These are phyloP conservation scores for Candida morakotiae DNA, from an alignment of 805 yeast species.

Conservation along the genomic window DNA sequence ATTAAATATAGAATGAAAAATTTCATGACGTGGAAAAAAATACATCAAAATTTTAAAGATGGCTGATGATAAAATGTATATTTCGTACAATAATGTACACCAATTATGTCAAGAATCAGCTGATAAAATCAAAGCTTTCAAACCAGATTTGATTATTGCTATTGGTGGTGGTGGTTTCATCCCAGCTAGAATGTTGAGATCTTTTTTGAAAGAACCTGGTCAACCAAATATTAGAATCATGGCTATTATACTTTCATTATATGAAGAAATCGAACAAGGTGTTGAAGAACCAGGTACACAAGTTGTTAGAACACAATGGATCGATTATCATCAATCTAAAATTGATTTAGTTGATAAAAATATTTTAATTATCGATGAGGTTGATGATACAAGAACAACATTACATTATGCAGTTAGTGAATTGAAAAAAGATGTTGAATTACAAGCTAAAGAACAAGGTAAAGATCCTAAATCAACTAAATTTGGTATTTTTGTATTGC, in stretches of 20 bases:
- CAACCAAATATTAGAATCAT: constrained; percentile 87
- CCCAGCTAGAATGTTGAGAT: constrained; percentile 93
- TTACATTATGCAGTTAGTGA: constrained; percentile 76
- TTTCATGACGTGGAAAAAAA: background rate
- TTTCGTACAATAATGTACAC: constrained; percentile 78
- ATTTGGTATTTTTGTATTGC: constrained; percentile 74
- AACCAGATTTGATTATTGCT: constrained; percentile 89
- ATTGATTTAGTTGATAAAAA: constrained; percentile 63
- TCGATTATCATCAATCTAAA: constrained; percentile 66
- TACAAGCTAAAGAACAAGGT: constrained; percentile 52
- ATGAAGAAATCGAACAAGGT: constrained; percentile 70
- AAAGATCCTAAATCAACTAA: constrained; percentile 50
- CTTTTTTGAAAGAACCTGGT: constrained; percentile 86
- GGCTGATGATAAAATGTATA: constrained; percentile 50
- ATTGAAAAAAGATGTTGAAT: constrained; percentile 64
- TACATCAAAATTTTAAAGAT: background rate
- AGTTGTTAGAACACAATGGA: constrained; percentile 81
- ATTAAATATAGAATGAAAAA: constrained; percentile 1
- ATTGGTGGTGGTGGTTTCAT: constrained; percentile 98
- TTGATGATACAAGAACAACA: constrained; percentile 83
- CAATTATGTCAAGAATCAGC: constrained; percentile 66
- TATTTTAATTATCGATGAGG: constrained; percentile 75
- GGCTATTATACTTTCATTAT: constrained; percentile 89
- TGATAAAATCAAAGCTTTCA: constrained; percentile 59
- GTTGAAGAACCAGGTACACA: constrained; percentile 55